phyloP scores from a whole-genome alignment of 805 yeast species.

The Barnettozyma sp. region DNA sequence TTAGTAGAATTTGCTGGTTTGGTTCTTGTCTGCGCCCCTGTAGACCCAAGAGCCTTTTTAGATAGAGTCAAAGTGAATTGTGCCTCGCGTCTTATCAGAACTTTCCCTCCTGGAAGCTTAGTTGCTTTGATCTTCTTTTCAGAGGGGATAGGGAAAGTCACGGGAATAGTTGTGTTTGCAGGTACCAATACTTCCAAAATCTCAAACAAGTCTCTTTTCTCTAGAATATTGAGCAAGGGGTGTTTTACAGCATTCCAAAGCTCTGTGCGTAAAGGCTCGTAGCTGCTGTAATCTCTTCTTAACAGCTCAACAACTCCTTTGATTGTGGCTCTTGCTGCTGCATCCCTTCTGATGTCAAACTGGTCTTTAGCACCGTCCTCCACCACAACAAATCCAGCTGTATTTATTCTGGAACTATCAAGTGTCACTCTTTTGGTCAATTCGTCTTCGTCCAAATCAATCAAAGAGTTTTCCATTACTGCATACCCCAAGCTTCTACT shows the following conservation, averaged over 20 bases:
- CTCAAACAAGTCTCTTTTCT: slow-evolving; percentile 57
- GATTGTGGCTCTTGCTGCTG: slow-evolving; percentile 54
- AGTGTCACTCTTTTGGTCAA: slow-evolving; percentile 26
- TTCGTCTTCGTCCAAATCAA: slow-evolving; percentile 60
- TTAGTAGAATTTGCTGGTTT: neutral
- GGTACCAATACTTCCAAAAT: slow-evolving; percentile 59
- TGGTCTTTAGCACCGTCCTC: slow-evolving; percentile 43
- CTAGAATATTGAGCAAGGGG: slow-evolving; percentile 49
- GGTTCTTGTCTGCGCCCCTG: slow-evolving; percentile 6
- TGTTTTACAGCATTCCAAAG: slow-evolving; percentile 70
- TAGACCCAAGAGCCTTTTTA: slow-evolving; percentile 11
- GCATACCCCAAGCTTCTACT: slow-evolving; percentile 52
- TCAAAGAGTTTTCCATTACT: slow-evolving; percentile 56
- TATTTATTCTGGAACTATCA: slow-evolving; percentile 9
- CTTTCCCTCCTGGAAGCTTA: slow-evolving; percentile 42
- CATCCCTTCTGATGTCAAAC: slow-evolving; percentile 52
- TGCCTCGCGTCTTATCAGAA: slow-evolving; percentile 55
- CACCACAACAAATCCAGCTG: slow-evolving; percentile 40
- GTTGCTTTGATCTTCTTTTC: slow-evolving; percentile 60
- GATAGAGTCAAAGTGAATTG: slow-evolving; percentile 17
- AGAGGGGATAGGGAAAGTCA: slow-evolving; percentile 59
- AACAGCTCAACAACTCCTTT: slow-evolving; percentile 61
- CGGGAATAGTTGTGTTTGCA: slow-evolving; percentile 53
- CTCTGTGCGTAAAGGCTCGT: slow-evolving; percentile 48
- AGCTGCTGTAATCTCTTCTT: slow-evolving; percentile 47